Evolutionary conservation across 1,284 basidiomycete species (phyloP), one percentile per base, ranked within the genome.

Genomic region (Inonotus hispidus): DNA sequence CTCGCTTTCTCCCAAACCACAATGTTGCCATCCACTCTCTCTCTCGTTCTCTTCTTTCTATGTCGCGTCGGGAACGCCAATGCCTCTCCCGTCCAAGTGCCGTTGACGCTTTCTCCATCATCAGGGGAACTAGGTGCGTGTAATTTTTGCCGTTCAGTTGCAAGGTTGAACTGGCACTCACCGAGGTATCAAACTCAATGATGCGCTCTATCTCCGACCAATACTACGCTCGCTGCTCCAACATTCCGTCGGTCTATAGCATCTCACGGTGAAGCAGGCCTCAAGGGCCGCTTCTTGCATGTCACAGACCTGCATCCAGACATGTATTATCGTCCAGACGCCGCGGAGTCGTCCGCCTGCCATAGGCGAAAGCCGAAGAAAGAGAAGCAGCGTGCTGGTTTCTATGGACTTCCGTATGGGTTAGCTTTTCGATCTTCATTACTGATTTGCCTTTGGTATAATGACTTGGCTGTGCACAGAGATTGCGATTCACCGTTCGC

Each of bases 291-390:
- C 43, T 92, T 92, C 72, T 72, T 93, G 21, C 82, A 84, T 67
- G 84, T 93, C 66, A 92, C 90, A 45, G 91, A 93, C 72, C 82
- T 93, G 64, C 91, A 93, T 69, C 88, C 90, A 27, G 91, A 93
- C 73, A 80, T 82, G 29, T 75, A 82, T 71, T 90, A 89, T 69
- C 68, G 68, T 19, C 67, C 70, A 38, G 77, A 77, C 55, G 73
- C 80, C 43, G 80, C 83, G 13, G 74, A 78, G 64, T 77, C 76
- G 37, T 82, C 78, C 13, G 78, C 83, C 5, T 91, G 89, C 66
- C 89, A 91, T 69, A 77, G 84, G 65, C 79, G 80, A 68, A 82
- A 82, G 68, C 78, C 80, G 62, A 84, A 82, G 73, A 80, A 81
- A 70, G 79, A 78, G 71, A 79, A 76, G 67, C 72, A 71, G 60